A percentile compares a stretch with the other conserved stretches of the same genome.
These are phyloP conservation scores for Sambucus nigra DNA, from an alignment of 129 eudicot genomes.

Conservation along the genomic window DNA sequence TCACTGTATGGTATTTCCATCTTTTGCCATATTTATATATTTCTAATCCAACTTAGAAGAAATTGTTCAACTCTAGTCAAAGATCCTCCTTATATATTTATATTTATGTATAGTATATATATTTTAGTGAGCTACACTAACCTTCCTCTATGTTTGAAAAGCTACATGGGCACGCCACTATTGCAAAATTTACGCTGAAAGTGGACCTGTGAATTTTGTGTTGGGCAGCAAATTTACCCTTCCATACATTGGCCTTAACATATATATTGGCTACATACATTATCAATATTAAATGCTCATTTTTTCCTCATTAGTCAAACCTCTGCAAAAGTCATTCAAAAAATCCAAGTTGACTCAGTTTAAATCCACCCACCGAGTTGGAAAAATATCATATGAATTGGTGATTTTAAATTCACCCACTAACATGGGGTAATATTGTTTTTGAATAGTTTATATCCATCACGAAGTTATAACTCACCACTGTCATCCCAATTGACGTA, in stretches of 20 bases:
- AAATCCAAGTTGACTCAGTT: not conserved
- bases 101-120: too few relatives aligned
- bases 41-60: not conserved
- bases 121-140: too few relatives aligned
- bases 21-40: not conserved
- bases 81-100: too few relatives aligned
- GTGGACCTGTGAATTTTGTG: not conserved
- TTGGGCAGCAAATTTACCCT: not conserved
- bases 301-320: not conserved
- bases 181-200: not conserved
- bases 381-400: not conserved
- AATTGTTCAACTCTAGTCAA: too few relatives aligned
- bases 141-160: not conserved
- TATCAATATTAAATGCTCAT: not conserved
- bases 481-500: too few relatives aligned
- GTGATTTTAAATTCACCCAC: not conserved
- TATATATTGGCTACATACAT: not conserved
- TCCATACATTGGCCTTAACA: not conserved
- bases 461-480: too few relatives aligned
- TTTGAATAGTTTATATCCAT: too few relatives aligned
- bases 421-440: too few relatives aligned
- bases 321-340: not conserved
- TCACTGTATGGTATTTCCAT: slow-evolving; percentile 58
- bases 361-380: not conserved
- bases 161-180: not conserved